Conservation (phyloP, 495 filamentous ascomycete species). For the Daldinia bambusicola region DNA sequence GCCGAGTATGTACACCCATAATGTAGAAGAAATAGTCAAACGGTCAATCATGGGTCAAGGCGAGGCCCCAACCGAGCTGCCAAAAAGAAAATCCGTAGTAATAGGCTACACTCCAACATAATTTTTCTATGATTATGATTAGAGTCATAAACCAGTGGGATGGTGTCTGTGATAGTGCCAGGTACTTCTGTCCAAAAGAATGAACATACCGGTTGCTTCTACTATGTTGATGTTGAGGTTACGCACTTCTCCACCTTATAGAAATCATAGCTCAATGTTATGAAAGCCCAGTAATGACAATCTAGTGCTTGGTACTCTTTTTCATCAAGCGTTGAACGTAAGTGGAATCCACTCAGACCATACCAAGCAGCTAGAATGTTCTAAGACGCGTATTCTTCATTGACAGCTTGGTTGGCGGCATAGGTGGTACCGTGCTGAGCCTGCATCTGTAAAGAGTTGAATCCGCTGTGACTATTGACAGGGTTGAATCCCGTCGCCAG, state of each 20-base stretch:
- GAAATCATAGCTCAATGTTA: neutral
- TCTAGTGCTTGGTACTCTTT: too few relatives aligned
- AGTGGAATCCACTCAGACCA: neutral
- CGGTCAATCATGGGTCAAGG: neutral
- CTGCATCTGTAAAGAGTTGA: slow-evolving; percentile 41
- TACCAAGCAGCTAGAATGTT: neutral
- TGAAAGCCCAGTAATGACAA: neutral
- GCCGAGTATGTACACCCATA: neutral
- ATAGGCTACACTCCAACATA: neutral
- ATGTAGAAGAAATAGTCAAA: slow-evolving; percentile 3
- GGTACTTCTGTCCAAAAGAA: neutral
- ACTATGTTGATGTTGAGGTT: neutral
- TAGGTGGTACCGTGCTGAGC: slow-evolving; percentile 18
- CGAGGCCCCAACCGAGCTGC: slow-evolving; percentile 1
- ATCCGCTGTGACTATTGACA: slow-evolving; percentile 39
- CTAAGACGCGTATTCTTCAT: slow-evolving; percentile 16
- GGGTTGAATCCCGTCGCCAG: slow-evolving; percentile 44
- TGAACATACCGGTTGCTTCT: slow-evolving; percentile 1
- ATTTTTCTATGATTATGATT: neutral
- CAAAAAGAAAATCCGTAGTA: neutral
- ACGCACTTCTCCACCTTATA: neutral
- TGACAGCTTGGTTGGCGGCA: slow-evolving; percentile 20
- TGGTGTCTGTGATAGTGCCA: neutral
- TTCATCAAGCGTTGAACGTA: neutral
- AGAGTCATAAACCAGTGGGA: neutral